A percentile compares a stretch with the other conserved stretches of the same genome.
phyloP scores from a whole-genome alignment of 1,139 yeast genomes.

The Blastobotrys elegans region DNA sequence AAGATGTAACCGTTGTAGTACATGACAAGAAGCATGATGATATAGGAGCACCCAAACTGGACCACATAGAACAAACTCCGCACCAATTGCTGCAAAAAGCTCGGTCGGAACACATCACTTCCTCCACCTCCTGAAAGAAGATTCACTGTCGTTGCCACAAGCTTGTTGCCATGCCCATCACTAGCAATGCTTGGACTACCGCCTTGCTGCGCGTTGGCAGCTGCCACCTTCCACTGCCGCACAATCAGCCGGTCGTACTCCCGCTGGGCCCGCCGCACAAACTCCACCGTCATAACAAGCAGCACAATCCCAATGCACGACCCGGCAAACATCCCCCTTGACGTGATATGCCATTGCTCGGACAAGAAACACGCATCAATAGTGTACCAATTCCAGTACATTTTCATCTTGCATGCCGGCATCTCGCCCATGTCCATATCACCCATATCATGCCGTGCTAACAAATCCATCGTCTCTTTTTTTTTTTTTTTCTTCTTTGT shows the following conservation, averaged over 20 bases:
- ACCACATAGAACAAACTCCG: slow-evolving; percentile 48
- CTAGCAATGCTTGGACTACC: slow-evolving; percentile 5
- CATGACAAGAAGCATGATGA: slow-evolving; percentile 68
- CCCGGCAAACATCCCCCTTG: slow-evolving; percentile 62
- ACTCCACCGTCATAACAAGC: slow-evolving; percentile 52
- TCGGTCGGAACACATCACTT: slow-evolving; percentile 30
- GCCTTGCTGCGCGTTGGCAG: neutral
- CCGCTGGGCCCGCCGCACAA: slow-evolving; percentile 51
- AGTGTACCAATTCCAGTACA: slow-evolving; percentile 58
- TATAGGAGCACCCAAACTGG: slow-evolving; percentile 59
- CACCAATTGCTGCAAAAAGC: slow-evolving; percentile 45
- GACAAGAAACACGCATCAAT: slow-evolving; percentile 61
- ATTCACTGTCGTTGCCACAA: neutral
- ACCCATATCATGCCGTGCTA: neutral
- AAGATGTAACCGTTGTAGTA: slow-evolving; percentile 67
- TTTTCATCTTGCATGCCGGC: slow-evolving; percentile 20
- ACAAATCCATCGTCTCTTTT: neutral
- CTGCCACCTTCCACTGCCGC: slow-evolving; percentile 22
- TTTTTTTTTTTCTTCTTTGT: neutral
- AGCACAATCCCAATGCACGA: slow-evolving; percentile 62
- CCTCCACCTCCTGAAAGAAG: neutral
- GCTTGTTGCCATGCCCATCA: neutral
- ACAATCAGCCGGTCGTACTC: slow-evolving; percentile 48
- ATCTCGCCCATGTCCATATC: slow-evolving; percentile 2
- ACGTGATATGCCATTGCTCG: slow-evolving; percentile 56